Evolutionary conservation across 305 asterid genomes (phyloP).

Genomic region (Withania somnifera): DNA sequence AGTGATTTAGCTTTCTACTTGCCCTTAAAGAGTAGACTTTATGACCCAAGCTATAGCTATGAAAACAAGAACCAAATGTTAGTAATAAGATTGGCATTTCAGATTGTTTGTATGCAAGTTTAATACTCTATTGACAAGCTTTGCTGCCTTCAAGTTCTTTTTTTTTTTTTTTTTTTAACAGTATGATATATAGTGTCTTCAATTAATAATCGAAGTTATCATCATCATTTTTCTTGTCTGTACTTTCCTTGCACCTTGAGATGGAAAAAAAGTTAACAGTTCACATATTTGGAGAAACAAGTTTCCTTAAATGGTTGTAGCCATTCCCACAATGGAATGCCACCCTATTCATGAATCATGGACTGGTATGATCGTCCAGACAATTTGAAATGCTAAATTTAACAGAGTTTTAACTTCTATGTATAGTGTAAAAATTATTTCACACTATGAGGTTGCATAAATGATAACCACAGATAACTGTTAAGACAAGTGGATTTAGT

Average conservation of each 20-base stretch:
- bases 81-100: background rate
- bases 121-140: background rate
- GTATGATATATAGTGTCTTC: background rate
- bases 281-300: background rate
- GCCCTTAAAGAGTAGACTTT: background rate
- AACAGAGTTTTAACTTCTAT: background rate
- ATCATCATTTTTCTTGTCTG: background rate
- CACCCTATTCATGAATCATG: background rate
- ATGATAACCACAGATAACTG: background rate
- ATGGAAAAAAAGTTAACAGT: background rate
- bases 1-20: background rate
- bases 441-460: conserved; percentile 12
- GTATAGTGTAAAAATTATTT: conserved; percentile 12
- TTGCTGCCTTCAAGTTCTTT: background rate
- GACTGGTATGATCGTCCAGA: background rate
- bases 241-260: background rate
- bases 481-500: background rate
- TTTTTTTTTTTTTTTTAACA: too few relatives aligned
- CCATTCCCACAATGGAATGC: background rate
- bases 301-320: background rate
- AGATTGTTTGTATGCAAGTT: background rate
- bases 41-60: background rate
- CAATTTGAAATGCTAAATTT: background rate
- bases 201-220: background rate
- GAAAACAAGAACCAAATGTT: background rate